Percentiles rank a stretch among this genome's conserved stretches.
Conservation (phyloP, 2,329 filamentous ascomycete species). For the Dothideomycetidae sp. region DNA sequence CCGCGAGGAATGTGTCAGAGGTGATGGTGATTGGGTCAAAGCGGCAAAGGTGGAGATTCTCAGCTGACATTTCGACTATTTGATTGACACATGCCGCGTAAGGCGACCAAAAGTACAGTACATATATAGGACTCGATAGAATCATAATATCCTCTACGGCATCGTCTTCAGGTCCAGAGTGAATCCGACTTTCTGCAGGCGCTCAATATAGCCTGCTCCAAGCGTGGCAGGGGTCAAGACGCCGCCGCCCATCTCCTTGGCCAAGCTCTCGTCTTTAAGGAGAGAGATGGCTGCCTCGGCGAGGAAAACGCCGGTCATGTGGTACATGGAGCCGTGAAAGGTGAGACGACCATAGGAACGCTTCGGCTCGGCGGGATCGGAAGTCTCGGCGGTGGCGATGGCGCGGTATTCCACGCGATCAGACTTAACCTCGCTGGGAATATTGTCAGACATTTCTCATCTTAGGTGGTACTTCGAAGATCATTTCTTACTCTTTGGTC, state of each 20-base stretch:
- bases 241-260: conserved; percentile 46
- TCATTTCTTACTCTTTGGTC: conserved; percentile 26
- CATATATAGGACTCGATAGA: too few relatives aligned
- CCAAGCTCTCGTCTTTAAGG: conserved; percentile 40
- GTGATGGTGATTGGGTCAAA: conserved; percentile 39
- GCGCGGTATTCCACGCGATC: conserved; percentile 51
- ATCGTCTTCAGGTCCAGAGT: conserved; percentile 37
- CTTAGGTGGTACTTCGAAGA: too few relatives aligned
- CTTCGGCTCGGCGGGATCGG: conserved; percentile 30
- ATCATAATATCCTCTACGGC: too few relatives aligned
- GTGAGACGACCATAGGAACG: conserved; percentile 42
- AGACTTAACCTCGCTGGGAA: conserved; percentile 37
- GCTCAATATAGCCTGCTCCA: conserved; percentile 52
- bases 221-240: conserved; percentile 59
- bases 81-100: too few relatives aligned
- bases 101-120: too few relatives aligned
- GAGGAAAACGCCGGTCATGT: conserved; percentile 50
- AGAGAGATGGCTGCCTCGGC: conserved; percentile 52
- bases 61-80: neutral
- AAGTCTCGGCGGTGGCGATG: conserved; percentile 46
- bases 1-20: conserved; percentile 34
- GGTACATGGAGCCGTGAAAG: conserved; percentile 50
- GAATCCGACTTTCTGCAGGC: conserved; percentile 47
- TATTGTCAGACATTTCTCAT: conserved; percentile 20
- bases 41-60: conserved; percentile 34